Percentiles rank a stretch among this genome's conserved stretches.
phyloP scores from a whole-genome alignment of 441 rosid species.

The Lepidium campestre region DNA sequence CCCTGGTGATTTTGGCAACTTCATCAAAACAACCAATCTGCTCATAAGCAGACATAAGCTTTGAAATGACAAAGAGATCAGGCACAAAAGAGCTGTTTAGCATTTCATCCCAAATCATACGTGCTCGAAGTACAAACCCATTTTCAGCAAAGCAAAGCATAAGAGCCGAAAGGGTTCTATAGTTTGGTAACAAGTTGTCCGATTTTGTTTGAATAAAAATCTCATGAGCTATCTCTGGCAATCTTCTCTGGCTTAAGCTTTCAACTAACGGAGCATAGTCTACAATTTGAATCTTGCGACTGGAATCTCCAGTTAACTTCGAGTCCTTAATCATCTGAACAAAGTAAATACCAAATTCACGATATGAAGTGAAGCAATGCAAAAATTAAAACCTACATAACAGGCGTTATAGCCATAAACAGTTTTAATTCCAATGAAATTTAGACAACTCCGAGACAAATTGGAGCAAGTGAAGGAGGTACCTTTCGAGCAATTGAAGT shows the following conservation, averaged over 20 bases:
- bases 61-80: conserved; percentile 33
- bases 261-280: conserved; percentile 39
- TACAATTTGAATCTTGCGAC: conserved; percentile 19
- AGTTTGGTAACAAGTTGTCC: conserved; percentile 34
- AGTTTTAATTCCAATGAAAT: too few relatives aligned
- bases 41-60: conserved; percentile 47
- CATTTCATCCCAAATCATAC: conserved; percentile 51
- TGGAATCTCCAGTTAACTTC: conserved; percentile 23
- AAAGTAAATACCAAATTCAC: background rate
- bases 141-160: conserved; percentile 54
- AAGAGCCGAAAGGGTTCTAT: conserved; percentile 38
- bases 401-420: too few relatives aligned
- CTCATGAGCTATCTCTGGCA: conserved; percentile 43
- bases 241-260: conserved; percentile 25
- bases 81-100: conserved; percentile 42
- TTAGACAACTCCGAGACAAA: too few relatives aligned
- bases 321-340: conserved; percentile 31
- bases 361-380: background rate
- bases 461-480: background rate
- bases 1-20: conserved; percentile 37
- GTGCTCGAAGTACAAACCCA: conserved; percentile 46
- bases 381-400: too few relatives aligned
- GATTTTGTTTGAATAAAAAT: conserved; percentile 45
- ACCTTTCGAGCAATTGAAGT: conserved; percentile 18
- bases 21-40: conserved; percentile 37